phyloP scores from a whole-genome alignment of 2,329 filamentous ascomycete species.

The Tympanopsis confertula region DNA sequence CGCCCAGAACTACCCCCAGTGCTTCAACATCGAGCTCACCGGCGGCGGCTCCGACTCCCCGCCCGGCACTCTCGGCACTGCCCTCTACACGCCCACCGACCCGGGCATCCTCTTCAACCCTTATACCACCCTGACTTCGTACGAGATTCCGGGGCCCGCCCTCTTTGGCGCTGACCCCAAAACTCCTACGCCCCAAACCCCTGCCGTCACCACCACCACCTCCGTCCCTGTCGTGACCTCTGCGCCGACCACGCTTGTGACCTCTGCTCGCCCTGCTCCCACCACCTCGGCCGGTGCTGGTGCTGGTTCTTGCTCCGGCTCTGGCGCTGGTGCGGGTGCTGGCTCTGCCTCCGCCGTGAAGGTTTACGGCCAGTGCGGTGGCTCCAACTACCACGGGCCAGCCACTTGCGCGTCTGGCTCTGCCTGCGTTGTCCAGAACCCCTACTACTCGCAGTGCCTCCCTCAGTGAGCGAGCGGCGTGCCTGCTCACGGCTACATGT shows the following conservation, averaged over 20 bases:
- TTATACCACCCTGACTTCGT: conserved; percentile 7
- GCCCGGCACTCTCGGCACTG: background rate
- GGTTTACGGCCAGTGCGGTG: background rate
- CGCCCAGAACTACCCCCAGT: conserved; percentile 4
- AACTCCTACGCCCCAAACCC: too few species aligned
- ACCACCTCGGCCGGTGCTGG: too few species aligned
- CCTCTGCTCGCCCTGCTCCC: too few species aligned
- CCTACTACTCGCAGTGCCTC: background rate
- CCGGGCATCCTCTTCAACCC: conserved; percentile 18
- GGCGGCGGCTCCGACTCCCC: background rate
- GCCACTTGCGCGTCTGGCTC: background rate
- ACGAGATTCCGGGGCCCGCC: conserved; percentile 9
- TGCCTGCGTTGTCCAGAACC: background rate
- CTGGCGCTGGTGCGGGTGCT: too few species aligned
- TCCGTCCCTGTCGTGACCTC: too few species aligned
- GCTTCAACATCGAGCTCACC: background rate
- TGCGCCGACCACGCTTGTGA: too few species aligned
- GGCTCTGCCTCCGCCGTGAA: background rate
- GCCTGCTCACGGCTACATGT: too few species aligned
- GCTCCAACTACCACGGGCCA: background rate
- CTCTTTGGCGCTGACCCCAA: too few species aligned
- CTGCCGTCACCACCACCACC: too few species aligned
- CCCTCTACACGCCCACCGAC: conserved; percentile 9
- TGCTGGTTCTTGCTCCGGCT: too few species aligned
- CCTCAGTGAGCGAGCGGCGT: too few species aligned